Evolutionary conservation across 2,329 filamentous ascomycete genomes (phyloP).

Genomic region (Magnaporthiopsis poae): DNA sequence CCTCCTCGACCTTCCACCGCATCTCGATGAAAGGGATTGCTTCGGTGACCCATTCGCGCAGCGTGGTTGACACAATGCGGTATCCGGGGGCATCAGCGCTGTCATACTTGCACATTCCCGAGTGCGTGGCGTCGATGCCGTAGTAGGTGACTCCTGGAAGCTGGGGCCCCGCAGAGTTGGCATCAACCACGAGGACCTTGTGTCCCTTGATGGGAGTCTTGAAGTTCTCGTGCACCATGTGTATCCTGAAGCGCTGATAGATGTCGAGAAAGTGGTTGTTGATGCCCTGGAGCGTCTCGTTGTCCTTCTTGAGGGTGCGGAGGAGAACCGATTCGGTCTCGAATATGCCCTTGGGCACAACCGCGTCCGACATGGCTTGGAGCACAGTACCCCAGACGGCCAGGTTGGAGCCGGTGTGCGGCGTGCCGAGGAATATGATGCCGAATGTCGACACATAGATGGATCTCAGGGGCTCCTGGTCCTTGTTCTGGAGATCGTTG

Average conservation of each 20-base stretch:
- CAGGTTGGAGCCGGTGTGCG: conserved; percentile 59
- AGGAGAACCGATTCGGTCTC: conserved; percentile 59
- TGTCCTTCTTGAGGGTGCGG: conserved; percentile 61
- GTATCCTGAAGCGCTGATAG: conserved; percentile 59
- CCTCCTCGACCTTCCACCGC: conserved; percentile 52
- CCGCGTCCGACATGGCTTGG: conserved; percentile 56
- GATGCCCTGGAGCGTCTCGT: conserved; percentile 64
- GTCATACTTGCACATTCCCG: conserved; percentile 63
- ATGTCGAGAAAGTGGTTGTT: conserved; percentile 64
- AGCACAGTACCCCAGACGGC: conserved; percentile 59
- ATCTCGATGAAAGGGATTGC: conserved; percentile 43
- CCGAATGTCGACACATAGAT: conserved; percentile 68
- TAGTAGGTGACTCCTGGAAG: conserved; percentile 61
- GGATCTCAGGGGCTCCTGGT: conserved; percentile 55
- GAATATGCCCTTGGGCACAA: conserved; percentile 56
- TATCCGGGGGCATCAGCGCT: conserved; percentile 57
- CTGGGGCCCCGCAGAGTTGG: conserved; percentile 58
- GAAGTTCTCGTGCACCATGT: conserved; percentile 67
- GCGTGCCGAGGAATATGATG: conserved; percentile 67
- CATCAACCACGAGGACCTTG: conserved; percentile 55
- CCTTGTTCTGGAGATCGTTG: conserved; percentile 47
- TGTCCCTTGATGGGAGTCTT: conserved; percentile 57
- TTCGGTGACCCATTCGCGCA: conserved; percentile 42
- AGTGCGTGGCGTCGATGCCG: conserved; percentile 65
- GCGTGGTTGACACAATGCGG: conserved; percentile 36